Evolutionary conservation across 2,329 filamentous ascomycete genomes (phyloP).

Genomic region (Aphanocladium album): DNA sequence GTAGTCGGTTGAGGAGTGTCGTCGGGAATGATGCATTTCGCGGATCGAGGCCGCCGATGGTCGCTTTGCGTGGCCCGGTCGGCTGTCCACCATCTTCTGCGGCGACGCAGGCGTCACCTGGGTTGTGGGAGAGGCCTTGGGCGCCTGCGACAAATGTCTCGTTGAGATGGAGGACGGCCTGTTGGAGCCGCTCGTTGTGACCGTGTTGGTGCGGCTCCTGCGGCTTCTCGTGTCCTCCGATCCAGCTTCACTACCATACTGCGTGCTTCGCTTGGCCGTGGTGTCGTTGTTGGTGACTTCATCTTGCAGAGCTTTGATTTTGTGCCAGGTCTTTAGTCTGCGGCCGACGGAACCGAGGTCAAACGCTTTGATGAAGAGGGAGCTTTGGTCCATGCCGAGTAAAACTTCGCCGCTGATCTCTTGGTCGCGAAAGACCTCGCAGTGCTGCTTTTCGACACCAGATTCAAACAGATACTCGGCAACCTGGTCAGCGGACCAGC

Average conservation of each 20-base stretch:
- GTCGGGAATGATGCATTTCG: slow-evolving; percentile 75
- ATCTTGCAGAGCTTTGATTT: slow-evolving; percentile 86
- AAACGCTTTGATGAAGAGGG: slow-evolving; percentile 92
- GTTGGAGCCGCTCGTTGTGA: slow-evolving; percentile 45
- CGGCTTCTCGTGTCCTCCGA: slow-evolving; percentile 47
- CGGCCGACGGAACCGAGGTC: slow-evolving; percentile 87
- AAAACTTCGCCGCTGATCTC: slow-evolving; percentile 94
- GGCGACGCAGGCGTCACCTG: slow-evolving; percentile 36
- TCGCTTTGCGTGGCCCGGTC: slow-evolving; percentile 48
- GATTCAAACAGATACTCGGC: slow-evolving; percentile 82
- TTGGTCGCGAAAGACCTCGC: slow-evolving; percentile 90
- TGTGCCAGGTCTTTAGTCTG: slow-evolving; percentile 91
- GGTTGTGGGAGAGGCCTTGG: slow-evolving; percentile 41
- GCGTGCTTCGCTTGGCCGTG: slow-evolving; percentile 47
- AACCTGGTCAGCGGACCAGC: slow-evolving; percentile 77
- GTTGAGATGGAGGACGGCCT: slow-evolving; percentile 43
- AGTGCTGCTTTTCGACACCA: slow-evolving; percentile 84
- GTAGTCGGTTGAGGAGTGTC: slow-evolving; percentile 83
- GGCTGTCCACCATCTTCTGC: slow-evolving; percentile 36
- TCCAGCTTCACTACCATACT: slow-evolving; percentile 54
- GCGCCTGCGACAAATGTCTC: slow-evolving; percentile 49
- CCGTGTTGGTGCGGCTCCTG: slow-evolving; percentile 53
- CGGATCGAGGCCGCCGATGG: slow-evolving; percentile 80
- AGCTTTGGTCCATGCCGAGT: slow-evolving; percentile 90
- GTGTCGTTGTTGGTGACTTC: slow-evolving; percentile 59